Conservation (phyloP, 2,329 filamentous ascomycete genomes). For the Cercospora brassicicola region DNA sequence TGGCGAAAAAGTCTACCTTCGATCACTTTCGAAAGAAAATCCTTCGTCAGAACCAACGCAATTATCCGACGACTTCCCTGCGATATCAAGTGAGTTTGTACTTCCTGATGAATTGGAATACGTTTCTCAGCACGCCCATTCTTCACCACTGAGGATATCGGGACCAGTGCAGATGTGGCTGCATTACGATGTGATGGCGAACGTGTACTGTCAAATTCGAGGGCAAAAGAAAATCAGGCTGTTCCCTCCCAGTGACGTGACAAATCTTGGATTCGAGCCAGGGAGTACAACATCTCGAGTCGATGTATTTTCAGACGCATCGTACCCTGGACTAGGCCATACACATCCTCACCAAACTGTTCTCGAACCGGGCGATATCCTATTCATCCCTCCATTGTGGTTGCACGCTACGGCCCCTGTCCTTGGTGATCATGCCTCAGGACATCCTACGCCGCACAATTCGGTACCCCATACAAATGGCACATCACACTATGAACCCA, state of each 20-base stretch:
- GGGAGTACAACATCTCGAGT: constrained; percentile 78
- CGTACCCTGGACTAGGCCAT: constrained; percentile 29
- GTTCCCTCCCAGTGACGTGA: constrained; percentile 76
- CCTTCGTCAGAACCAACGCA: constrained; percentile 70
- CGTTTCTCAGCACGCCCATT: constrained; percentile 66
- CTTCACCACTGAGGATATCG: constrained; percentile 76
- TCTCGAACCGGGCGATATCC: constrained; percentile 69
- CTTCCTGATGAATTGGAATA: constrained; percentile 63
- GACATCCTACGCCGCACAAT: not conserved
- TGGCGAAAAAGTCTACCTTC: constrained; percentile 71
- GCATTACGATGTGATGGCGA: constrained; percentile 89
- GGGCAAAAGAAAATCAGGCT: constrained; percentile 73
- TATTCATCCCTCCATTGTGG: constrained; percentile 84
- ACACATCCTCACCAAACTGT: constrained; percentile 67
- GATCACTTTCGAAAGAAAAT: constrained; percentile 68
- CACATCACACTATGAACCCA: constrained; percentile 38
- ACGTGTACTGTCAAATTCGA: constrained; percentile 75
- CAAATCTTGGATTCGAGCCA: constrained; percentile 67
- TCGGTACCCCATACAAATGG: not conserved
- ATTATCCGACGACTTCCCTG: constrained; percentile 69
- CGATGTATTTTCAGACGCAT: constrained; percentile 61
- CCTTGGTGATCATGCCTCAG: not conserved
- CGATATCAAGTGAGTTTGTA: constrained; percentile 66
- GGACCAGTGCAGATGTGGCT: constrained; percentile 84
- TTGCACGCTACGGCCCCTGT: constrained; percentile 70